Percentiles rank a stretch among this genome's conserved stretches.
These are phyloP conservation scores for Pseudonectria buxi DNA, from an alignment of 2,329 filamentous ascomycete species.

Conservation along the genomic window DNA sequence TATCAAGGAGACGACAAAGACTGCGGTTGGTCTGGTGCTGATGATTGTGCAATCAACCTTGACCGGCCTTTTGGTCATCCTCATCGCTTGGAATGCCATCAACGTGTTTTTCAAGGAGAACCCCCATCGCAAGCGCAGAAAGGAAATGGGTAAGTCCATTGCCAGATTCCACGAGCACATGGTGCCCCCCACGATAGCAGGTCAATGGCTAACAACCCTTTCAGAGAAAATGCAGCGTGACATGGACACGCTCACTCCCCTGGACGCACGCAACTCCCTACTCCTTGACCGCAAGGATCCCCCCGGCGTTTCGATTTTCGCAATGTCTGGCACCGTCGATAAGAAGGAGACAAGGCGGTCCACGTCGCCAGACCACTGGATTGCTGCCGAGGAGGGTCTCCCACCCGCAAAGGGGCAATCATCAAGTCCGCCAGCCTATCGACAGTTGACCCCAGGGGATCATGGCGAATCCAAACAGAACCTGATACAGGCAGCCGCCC, in stretches of 20 bases:
- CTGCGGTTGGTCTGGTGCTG: conserved; percentile 84
- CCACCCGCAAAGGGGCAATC: conserved; percentile 15
- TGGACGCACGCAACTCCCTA: conserved; percentile 81
- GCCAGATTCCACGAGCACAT: not conserved
- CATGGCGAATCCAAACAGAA: conserved; percentile 30
- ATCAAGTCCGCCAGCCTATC: conserved; percentile 23
- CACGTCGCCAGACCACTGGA: conserved; percentile 28
- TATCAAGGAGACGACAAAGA: conserved; percentile 86
- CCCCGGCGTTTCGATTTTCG: conserved; percentile 35
- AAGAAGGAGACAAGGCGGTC: conserved; percentile 27
- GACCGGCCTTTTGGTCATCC: conserved; percentile 74
- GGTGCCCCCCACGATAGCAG: not conserved
- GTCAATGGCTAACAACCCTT: conserved; percentile 20
- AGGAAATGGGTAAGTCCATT: conserved; percentile 70
- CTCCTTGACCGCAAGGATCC: conserved; percentile 54
- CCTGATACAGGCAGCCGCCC: conserved; percentile 35
- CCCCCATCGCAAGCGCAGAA: conserved; percentile 80
- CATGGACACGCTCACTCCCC: conserved; percentile 74
- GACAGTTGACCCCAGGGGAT: conserved; percentile 32
- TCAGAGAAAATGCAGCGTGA: conserved; percentile 71
- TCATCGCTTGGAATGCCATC: conserved; percentile 85
- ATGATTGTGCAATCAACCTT: conserved; percentile 85
- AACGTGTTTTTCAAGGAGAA: conserved; percentile 79
- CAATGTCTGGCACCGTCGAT: conserved; percentile 34
- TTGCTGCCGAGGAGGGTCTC: conserved; percentile 16